Percentiles rank a stretch among this genome's conserved stretches.
phyloP scores from a whole-genome alignment of 169 alveolate species.

The Eimeria sp. region DNA sequence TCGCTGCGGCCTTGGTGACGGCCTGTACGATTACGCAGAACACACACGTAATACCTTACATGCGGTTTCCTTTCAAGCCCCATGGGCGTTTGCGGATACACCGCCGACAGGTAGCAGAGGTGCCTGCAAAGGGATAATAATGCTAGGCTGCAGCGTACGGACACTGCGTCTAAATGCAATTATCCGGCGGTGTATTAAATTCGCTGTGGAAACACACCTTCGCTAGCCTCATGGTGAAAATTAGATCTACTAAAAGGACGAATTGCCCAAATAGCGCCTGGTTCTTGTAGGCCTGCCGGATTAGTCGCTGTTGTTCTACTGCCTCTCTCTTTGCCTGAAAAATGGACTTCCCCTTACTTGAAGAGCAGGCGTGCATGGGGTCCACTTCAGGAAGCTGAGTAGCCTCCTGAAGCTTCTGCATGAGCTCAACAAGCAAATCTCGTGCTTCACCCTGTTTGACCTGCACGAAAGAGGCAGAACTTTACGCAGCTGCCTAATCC shows the following conservation, averaged over 20 bases:
- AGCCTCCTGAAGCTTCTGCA: constrained; percentile 65
- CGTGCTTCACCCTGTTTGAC: constrained; percentile 43
- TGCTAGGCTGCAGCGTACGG: neutral
- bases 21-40: constrained; percentile 45
- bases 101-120: neutral
- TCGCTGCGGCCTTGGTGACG: constrained; percentile 49
- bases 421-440: constrained; percentile 6
- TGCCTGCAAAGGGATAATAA: neutral
- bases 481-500: neutral
- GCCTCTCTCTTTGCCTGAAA: constrained; percentile 79
- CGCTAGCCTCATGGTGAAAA: constrained; percentile 70
- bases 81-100: neutral
- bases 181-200: neutral
- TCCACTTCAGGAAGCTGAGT: constrained; percentile 77
- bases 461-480: constrained; percentile 10
- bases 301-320: constrained; percentile 64
- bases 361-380: constrained; percentile 31
- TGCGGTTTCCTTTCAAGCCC: neutral
- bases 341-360: constrained; percentile 45
- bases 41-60: neutral
- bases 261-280: constrained; percentile 80
- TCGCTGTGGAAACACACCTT: constrained; percentile 33
- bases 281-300: constrained; percentile 74
- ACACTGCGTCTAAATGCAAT: neutral
- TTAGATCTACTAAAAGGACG: constrained; percentile 66